Evolutionary conservation across 1,284 basidiomycete genomes (phyloP).

Genomic region (Marasmius oreades): DNA sequence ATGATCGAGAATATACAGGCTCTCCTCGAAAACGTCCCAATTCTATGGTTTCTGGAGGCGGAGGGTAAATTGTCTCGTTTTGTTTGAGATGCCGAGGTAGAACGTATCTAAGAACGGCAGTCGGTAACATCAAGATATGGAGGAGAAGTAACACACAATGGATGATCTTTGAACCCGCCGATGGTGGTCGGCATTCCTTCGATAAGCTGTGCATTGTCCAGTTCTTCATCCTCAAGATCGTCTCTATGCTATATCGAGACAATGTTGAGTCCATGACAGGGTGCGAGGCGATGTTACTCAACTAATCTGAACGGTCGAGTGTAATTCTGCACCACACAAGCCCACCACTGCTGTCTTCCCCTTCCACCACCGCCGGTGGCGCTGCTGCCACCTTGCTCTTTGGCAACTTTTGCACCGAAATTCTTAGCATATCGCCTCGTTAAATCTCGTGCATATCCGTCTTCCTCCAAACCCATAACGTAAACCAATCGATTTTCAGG

Average conservation of each 20-base stretch:
- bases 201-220: conserved; percentile 72
- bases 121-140: conserved; percentile 6
- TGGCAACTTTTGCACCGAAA: conserved; percentile 80
- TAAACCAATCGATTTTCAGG: conserved; percentile 89
- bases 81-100: conserved; percentile 87
- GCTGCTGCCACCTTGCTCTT: conserved; percentile 69
- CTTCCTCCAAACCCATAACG: conserved; percentile 93
- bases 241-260: conserved; percentile 70
- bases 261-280: background rate
- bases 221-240: conserved; percentile 91
- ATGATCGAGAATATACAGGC: conserved; percentile 84
- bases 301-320: conserved; percentile 80
- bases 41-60: conserved; percentile 54
- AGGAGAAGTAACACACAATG: conserved; percentile 54
- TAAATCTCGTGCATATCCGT: conserved; percentile 73
- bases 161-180: conserved; percentile 94
- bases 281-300: conserved; percentile 25
- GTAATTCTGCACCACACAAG: conserved; percentile 57
- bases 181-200: conserved; percentile 96
- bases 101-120: conserved; percentile 61
- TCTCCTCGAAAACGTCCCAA: conserved; percentile 93
- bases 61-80: conserved; percentile 86
- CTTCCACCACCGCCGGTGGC: conserved; percentile 39
- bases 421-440: conserved; percentile 79
- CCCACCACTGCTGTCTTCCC: conserved; percentile 85